Percentiles rank a stretch among this genome's conserved stretches.
Conservation (phyloP, 371 early-diverging fungal species). For the Funneliformis caledonium region DNA sequence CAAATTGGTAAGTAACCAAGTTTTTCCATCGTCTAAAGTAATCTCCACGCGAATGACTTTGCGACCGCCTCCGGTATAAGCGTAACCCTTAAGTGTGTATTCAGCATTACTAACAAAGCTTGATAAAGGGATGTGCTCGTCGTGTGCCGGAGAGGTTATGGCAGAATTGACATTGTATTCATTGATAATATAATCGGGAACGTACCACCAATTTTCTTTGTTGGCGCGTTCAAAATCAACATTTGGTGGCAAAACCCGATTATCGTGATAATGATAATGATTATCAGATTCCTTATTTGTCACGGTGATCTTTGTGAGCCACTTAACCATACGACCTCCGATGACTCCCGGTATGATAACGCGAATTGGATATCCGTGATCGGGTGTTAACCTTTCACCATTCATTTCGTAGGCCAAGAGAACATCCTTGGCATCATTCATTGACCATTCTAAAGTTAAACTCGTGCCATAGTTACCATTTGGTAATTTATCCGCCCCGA, state of each 20-base stretch:
- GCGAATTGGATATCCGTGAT: conserved; percentile 84
- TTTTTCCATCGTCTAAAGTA: conserved; percentile 79
- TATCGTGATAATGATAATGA: conserved; percentile 82
- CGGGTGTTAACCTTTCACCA: conserved; percentile 72
- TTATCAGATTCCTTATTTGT: conserved; percentile 63
- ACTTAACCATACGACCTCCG: conserved; percentile 87
- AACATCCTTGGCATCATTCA: conserved; percentile 74
- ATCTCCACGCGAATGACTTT: conserved; percentile 79
- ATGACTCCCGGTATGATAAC: conserved; percentile 86
- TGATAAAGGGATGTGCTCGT: conserved; percentile 47
- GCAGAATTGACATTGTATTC: conserved; percentile 70
- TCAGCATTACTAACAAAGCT: conserved; percentile 45
- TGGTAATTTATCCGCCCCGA: conserved; percentile 68
- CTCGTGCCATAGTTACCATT: conserved; percentile 80
- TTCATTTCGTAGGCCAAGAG: conserved; percentile 88
- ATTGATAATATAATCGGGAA: conserved; percentile 69
- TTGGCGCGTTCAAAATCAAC: conserved; percentile 56
- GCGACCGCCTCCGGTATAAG: conserved; percentile 77
- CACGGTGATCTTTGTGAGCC: conserved; percentile 68
- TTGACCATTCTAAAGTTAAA: conserved; percentile 70
- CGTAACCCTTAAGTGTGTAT: conserved; percentile 71
- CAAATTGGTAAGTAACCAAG: conserved; percentile 69
- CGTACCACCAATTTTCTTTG: conserved; percentile 60
- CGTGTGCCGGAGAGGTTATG: conserved; percentile 57
- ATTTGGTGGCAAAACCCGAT: conserved; percentile 78